Evolutionary conservation across 495 filamentous ascomycete genomes (phyloP).

Genomic region (Sabuloglossum arenarium): DNA sequence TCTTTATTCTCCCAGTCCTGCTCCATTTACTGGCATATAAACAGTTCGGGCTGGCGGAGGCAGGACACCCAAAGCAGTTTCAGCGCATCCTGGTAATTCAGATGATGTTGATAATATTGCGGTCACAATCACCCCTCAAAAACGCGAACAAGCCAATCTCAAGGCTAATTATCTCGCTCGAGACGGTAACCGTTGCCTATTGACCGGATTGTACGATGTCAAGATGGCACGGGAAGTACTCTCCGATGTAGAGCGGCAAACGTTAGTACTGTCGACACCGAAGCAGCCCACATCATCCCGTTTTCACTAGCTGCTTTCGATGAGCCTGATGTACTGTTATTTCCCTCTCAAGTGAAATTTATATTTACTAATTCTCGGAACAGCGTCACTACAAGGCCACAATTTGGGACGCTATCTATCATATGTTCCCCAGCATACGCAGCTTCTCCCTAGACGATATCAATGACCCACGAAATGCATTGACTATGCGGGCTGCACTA

Average conservation of each 20-base stretch:
- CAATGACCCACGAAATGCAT: not conserved
- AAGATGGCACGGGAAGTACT: not conserved
- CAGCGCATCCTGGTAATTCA: not conserved
- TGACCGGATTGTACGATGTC: not conserved
- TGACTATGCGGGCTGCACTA: not conserved
- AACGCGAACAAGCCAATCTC: not conserved
- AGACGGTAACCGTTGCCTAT: not conserved
- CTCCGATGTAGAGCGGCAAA: not conserved
- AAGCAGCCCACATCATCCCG: conserved; percentile 7
- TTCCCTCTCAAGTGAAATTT: not conserved
- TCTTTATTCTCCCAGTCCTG: not conserved
- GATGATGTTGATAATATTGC: not conserved
- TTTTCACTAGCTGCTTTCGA: conserved; percentile 4
- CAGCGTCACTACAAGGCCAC: not conserved
- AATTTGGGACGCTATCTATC: not conserved
- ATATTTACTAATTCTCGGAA: not conserved
- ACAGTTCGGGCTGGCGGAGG: not conserved
- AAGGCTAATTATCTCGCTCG: not conserved
- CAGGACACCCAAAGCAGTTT: not conserved
- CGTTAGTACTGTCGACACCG: not conserved
- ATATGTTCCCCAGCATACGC: not conserved
- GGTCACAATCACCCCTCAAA: not conserved
- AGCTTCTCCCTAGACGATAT: not conserved
- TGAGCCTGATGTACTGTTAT: not conserved
- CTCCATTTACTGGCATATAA: not conserved